These are phyloP conservation scores for Apophysomyces elegans DNA, from an alignment of 371 early-diverging fungal species.

Conservation along the genomic window DNA sequence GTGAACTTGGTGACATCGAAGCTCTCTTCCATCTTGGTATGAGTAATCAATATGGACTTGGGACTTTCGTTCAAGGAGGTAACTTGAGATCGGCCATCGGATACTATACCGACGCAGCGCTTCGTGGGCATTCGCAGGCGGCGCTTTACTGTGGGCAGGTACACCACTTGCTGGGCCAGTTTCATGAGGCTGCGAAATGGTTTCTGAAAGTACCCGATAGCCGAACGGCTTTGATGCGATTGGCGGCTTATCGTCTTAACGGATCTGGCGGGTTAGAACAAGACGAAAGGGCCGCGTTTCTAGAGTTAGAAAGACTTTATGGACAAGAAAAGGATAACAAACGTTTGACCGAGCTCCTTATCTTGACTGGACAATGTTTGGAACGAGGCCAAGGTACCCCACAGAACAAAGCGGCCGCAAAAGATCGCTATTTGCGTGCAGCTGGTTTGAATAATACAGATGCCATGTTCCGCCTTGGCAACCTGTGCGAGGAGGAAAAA, in stretches of 20 bases:
- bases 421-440: slow-evolving; percentile 9
- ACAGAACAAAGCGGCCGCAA: slow-evolving; percentile 37
- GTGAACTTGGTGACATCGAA: slow-evolving; percentile 22
- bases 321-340: background rate
- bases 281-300: slow-evolving; percentile 19
- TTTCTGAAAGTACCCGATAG: slow-evolving; percentile 16
- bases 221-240: slow-evolving; percentile 18
- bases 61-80: background rate
- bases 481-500: slow-evolving; percentile 6
- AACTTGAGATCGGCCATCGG: slow-evolving; percentile 9
- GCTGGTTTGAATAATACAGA: slow-evolving; percentile 10
- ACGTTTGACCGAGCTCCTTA: slow-evolving; percentile 9
- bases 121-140: slow-evolving; percentile 17
- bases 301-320: background rate
- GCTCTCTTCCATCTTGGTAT: slow-evolving; percentile 24
- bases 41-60: slow-evolving; percentile 18
- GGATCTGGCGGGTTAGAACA: slow-evolving; percentile 22
- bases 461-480: slow-evolving; percentile 23
- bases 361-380: slow-evolving; percentile 30
- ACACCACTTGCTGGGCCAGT: slow-evolving; percentile 17
- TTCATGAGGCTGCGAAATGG: slow-evolving; percentile 21
- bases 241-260: slow-evolving; percentile 24
- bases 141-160: slow-evolving; percentile 19
- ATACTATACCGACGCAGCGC: slow-evolving; percentile 20
- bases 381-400: slow-evolving; percentile 22